Base-by-base conservation (phyloP, 2,329 filamentous ascomycete species). In the Talaromyces sp. region DNA sequence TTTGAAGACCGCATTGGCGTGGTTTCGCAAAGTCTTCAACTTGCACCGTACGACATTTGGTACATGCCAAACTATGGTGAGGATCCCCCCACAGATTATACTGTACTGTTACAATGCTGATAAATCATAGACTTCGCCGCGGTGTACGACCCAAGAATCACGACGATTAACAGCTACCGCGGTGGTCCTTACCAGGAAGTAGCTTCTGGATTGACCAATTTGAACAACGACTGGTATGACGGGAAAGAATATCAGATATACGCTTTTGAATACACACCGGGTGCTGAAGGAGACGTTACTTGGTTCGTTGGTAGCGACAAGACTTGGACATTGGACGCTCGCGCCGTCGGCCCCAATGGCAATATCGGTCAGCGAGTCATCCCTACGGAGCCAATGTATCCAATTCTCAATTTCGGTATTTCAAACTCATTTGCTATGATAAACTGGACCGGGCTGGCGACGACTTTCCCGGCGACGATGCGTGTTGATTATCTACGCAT, bases 341-440 rank as follows among this genome's bases (percentile, higher is more conserved):
- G 82, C 44, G 79, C 88, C 1, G 75, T 89, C 17, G 84, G 87
- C 5, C 84, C 87, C 1, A 90, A 90, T 64, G 88, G 88, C 61
- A 91, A 91, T 69, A 76, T 91, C 61, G 88, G 86, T 7, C 84
- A 88, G 66, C 79, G 88, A 65, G 74, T 83, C 22, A 84, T 90
- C 57, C 86, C 88, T 0, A 77, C 85, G 65, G 88, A 91, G 69
- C 88, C 88, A 1, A 82, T 91, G 85, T 71, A 85, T 1, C 75
- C 90, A 19, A 79, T 90, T 66, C 80, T 86, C 76, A 91, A 91
- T 69, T 84, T 90, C 67, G 88, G 88, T 68, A 89, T 91, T 84
- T 87, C 85, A 4, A 81, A 81, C 67, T 84, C 83, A 72, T 90
- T 90, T 72, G 84, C 88, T 0, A 72, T 78, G 5, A 76, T 90